A percentile compares a stretch with the other conserved stretches of the same genome.
phyloP scores from a whole-genome alignment of 208 protist species.

The Acanthamoeba triangularis region DNA sequence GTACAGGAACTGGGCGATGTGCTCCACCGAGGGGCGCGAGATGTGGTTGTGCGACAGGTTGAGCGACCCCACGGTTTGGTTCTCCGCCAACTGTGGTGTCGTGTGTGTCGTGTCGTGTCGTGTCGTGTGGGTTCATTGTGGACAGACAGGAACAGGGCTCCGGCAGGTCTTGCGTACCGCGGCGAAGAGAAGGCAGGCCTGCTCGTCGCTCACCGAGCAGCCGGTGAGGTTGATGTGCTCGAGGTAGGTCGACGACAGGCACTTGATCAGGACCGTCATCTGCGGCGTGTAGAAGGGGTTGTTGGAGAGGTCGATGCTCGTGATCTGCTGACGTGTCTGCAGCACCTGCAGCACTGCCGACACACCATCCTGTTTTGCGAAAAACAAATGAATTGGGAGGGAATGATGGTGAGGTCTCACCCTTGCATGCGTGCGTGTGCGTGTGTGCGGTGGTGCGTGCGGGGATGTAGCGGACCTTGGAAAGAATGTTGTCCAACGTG shows the following conservation, averaged over 20 bases:
- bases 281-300: conserved; percentile 27
- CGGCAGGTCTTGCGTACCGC: neutral
- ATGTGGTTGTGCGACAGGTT: conserved; percentile 60
- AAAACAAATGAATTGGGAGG: neutral
- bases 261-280: conserved; percentile 32
- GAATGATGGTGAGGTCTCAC: neutral
- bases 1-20: conserved; percentile 69
- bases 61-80: neutral
- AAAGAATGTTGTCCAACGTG: conserved; percentile 44
- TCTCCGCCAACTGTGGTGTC: neutral
- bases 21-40: conserved; percentile 3
- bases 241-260: neutral
- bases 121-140: neutral
- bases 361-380: conserved; percentile 16
- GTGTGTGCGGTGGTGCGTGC: neutral
- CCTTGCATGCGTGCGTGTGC: too few relatives aligned
- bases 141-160: neutral
- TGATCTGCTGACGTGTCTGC: conserved; percentile 18
- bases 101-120: too few relatives aligned
- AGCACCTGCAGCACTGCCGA: conserved; percentile 32
- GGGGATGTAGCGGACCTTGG: neutral
- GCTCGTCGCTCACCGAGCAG: conserved; percentile 40
- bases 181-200: conserved; percentile 35
- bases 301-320: conserved; percentile 40
- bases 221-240: conserved; percentile 40